Conservation (phyloP, 768 basidiomycete species). For the Boletus eberwhitei region DNA sequence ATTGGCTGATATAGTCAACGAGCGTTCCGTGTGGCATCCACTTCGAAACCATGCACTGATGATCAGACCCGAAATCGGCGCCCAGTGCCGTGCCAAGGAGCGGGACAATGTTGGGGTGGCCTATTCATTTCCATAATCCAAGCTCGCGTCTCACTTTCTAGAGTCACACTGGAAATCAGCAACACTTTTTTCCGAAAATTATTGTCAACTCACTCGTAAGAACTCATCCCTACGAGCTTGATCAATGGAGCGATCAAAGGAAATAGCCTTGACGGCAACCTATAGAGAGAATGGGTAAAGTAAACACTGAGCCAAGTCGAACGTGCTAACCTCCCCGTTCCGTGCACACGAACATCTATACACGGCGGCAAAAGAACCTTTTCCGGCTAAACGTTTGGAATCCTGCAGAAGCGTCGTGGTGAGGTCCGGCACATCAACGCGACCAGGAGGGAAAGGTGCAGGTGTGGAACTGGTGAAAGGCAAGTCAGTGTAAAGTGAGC, state of each 20-base stretch:
- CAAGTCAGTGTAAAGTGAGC: background rate
- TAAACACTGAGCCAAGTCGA: too few species aligned
- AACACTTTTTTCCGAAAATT: background rate
- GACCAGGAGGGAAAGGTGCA: background rate
- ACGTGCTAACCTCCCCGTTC: background rate
- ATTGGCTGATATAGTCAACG: background rate
- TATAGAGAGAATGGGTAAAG: background rate
- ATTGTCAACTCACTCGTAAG: background rate
- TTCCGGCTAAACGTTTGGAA: background rate
- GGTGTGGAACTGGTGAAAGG: background rate
- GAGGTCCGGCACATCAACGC: background rate
- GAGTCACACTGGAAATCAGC: background rate
- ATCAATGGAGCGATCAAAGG: background rate
- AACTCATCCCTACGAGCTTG: background rate
- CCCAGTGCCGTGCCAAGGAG: background rate
- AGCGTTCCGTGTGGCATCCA: slow-evolving; percentile 10
- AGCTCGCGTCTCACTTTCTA: slow-evolving; percentile 6
- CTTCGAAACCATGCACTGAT: slow-evolving; percentile 6
- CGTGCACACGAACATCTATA: background rate
- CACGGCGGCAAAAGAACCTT: background rate
- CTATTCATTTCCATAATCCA: slow-evolving; percentile 5
- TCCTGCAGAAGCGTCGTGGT: background rate
- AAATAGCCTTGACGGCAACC: slow-evolving; percentile 7
- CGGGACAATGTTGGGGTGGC: slow-evolving; percentile 8
- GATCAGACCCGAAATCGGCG: background rate